Conservation (phyloP, 306 rosid genomes). For the Malus asiatica region DNA sequence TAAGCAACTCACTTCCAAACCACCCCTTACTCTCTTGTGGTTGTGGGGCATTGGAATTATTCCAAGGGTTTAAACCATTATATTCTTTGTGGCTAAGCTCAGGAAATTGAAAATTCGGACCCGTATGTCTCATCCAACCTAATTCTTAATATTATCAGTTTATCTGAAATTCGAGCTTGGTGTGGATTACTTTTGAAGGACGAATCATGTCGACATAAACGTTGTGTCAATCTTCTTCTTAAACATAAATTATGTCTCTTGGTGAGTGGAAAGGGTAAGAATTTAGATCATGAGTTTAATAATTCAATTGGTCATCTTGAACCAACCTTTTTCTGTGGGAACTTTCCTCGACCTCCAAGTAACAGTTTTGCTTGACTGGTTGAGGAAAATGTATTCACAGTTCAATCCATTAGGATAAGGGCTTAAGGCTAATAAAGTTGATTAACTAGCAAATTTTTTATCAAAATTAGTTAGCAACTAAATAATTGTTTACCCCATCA, state of each 20-base stretch:
- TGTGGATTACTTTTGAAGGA: not conserved
- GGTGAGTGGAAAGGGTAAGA: constrained; percentile 8
- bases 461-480: no score
- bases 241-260: not conserved
- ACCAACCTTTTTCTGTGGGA: not conserved
- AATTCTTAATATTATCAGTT: not conserved
- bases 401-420: no score
- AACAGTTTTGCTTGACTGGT: not conserved
- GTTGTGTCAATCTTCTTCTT: not conserved
- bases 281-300: not conserved
- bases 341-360: not conserved
- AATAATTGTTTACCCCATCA: no score
- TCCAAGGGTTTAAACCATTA: not conserved
- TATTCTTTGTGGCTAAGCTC: not conserved
- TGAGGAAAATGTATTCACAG: not conserved
- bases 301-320: not conserved
- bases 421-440: no score
- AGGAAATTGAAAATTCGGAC: not conserved
- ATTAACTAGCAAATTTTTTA: no score
- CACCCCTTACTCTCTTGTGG: not conserved
- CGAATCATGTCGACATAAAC: not conserved
- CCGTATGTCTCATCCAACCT: not conserved
- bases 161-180: not conserved
- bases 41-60: not conserved
- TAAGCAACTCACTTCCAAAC: no score